Percentiles rank a stretch among this genome's conserved stretches.
Evolutionary conservation across 441 rosid species (phyloP).

Genomic region (Adansonia gregorii): DNA sequence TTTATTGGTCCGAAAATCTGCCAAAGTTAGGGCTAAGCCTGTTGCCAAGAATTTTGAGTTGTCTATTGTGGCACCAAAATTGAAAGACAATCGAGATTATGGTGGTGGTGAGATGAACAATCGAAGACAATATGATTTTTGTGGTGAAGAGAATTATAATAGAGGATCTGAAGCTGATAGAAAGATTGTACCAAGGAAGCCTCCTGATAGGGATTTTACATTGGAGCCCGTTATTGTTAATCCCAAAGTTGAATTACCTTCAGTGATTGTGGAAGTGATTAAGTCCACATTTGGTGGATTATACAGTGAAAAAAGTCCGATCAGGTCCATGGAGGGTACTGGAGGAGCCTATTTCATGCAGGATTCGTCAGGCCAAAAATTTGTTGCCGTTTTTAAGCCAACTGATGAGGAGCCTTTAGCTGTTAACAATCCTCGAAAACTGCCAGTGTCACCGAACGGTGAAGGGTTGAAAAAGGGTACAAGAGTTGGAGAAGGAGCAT

Average conservation of each 20-base stretch:
- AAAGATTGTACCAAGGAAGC: slow-evolving; percentile 39
- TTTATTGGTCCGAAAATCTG: slow-evolving; percentile 64
- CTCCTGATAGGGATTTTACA: slow-evolving; percentile 38
- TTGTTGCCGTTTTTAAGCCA: slow-evolving; percentile 84
- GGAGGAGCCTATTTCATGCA: slow-evolving; percentile 92
- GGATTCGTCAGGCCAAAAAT: slow-evolving; percentile 53
- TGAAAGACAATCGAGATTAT: slow-evolving; percentile 30
- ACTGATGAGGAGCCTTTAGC: slow-evolving; percentile 87
- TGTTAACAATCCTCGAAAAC: slow-evolving; percentile 66
- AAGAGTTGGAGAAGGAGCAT: slow-evolving; percentile 79
- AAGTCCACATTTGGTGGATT: slow-evolving; percentile 61
- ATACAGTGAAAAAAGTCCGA: slow-evolving; percentile 53
- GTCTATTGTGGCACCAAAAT: slow-evolving; percentile 58
- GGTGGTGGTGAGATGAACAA: slow-evolving; percentile 32
- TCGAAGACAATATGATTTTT: slow-evolving; percentile 28
- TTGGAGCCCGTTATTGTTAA: slow-evolving; percentile 64
- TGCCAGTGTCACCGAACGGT: slow-evolving; percentile 64
- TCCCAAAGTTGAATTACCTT: slow-evolving; percentile 49
- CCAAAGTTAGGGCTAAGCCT: slow-evolving; percentile 62
- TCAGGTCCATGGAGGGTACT: slow-evolving; percentile 77
- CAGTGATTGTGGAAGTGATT: slow-evolving; percentile 53
- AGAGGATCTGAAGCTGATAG: slow-evolving; percentile 33
- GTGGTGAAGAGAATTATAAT: slow-evolving; percentile 31
- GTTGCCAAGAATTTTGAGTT: slow-evolving; percentile 71
- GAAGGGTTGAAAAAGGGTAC: slow-evolving; percentile 90